phyloP scores from a whole-genome alignment of 805 yeast species.

The Teunomyces cretensis region DNA sequence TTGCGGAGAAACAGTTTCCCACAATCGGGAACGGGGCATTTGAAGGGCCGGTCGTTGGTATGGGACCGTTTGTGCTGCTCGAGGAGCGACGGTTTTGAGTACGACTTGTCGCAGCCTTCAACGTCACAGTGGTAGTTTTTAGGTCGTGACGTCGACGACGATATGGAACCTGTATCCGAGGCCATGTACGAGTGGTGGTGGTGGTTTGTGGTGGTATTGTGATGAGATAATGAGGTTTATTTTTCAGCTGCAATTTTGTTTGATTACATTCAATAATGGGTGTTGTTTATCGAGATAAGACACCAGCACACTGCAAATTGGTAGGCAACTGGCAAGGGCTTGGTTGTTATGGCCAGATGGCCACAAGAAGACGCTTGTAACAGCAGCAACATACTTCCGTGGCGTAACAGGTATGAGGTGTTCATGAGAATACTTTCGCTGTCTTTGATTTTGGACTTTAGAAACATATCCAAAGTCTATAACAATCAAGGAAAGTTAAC shows the following conservation, averaged over 20 bases:
- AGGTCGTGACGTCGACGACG: slow-evolving; percentile 41
- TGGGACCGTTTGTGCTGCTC: slow-evolving; percentile 82
- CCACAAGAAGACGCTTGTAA: too few species aligned
- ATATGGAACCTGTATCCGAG: slow-evolving; percentile 7
- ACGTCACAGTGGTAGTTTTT: slow-evolving; percentile 65
- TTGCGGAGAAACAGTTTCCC: slow-evolving; percentile 65
- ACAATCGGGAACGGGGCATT: slow-evolving; percentile 59
- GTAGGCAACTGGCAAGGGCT: too few species aligned
- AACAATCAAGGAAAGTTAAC: too few species aligned
- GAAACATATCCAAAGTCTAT: too few species aligned
- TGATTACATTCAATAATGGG: not conserved
- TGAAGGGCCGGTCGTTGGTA: slow-evolving; percentile 74
- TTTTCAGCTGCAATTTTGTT: slow-evolving; percentile 1
- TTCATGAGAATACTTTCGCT: too few species aligned
- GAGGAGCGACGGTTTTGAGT: slow-evolving; percentile 76
- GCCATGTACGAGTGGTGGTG: not conserved
- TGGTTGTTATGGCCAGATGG: too few species aligned
- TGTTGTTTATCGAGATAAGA: not conserved
- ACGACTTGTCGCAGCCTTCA: slow-evolving; percentile 71
- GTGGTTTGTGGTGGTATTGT: not conserved
- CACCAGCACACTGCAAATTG: too few species aligned
- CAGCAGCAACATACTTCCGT: too few species aligned
- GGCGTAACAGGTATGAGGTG: too few species aligned
- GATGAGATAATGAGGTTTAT: not conserved
- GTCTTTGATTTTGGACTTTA: too few species aligned